Evolutionary conservation across 768 basidiomycete species (phyloP).

Genomic region (Galerina marginata): DNA sequence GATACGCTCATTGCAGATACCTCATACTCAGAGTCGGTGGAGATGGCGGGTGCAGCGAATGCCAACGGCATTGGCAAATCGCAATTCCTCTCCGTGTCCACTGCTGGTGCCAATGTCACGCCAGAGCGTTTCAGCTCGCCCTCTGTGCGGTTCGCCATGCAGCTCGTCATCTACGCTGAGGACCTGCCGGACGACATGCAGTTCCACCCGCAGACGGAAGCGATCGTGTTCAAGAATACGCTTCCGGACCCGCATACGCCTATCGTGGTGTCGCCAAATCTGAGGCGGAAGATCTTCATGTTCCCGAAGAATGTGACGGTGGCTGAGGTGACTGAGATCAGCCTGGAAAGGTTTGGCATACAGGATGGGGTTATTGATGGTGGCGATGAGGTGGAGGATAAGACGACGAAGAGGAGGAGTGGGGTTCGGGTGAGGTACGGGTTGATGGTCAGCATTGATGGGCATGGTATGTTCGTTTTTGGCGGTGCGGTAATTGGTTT

Average conservation of each 20-base stretch:
- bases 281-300: constrained; percentile 83
- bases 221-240: constrained; percentile 86
- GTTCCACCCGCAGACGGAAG: constrained; percentile 92
- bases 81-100: constrained; percentile 49
- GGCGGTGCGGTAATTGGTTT: constrained; percentile 4
- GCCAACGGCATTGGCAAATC: constrained; percentile 25
- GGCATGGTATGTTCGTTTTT: constrained; percentile 60
- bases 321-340: constrained; percentile 93
- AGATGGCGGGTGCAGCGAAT: constrained; percentile 25
- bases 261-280: constrained; percentile 59
- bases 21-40: constrained; percentile 33
- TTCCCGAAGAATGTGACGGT: constrained; percentile 96
- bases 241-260: constrained; percentile 59
- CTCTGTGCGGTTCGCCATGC: constrained; percentile 83
- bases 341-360: constrained; percentile 93
- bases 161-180: constrained; percentile 84
- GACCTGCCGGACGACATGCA: constrained; percentile 95
- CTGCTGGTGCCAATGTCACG: constrained; percentile 49
- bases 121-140: constrained; percentile 84
- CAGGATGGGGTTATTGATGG: constrained; percentile 98
- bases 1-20: constrained; percentile 43
- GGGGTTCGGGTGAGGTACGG: constrained; percentile 81
- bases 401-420: constrained; percentile 81
- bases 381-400: constrained; percentile 97
- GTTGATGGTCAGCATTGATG: constrained; percentile 65